phyloP scores from a whole-genome alignment of 1,284 basidiomycete species.

The Pascua sp. region DNA sequence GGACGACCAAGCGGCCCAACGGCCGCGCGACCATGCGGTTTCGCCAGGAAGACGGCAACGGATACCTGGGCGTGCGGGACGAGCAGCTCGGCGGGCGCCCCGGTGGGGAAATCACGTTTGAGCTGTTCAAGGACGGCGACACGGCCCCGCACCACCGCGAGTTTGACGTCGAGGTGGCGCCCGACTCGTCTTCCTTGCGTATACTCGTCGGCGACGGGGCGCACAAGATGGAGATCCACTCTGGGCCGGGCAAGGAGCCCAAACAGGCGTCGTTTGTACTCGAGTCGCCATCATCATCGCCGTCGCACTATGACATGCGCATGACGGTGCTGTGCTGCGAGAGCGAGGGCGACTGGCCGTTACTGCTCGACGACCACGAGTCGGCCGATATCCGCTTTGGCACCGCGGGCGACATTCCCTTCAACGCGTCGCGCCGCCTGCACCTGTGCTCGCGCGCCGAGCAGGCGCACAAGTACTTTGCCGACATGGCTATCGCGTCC shows the following conservation, averaged over 20 bases:
- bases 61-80: constrained; percentile 33
- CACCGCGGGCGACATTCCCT: constrained; percentile 41
- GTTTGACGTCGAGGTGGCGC: constrained; percentile 40
- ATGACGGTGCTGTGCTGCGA: constrained; percentile 47
- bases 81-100: constrained; percentile 1
- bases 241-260: constrained; percentile 8
- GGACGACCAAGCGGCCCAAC: constrained; percentile 4
- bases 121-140: constrained; percentile 23
- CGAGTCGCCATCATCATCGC: constrained; percentile 1
- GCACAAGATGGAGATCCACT: constrained; percentile 26
- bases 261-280: constrained; percentile 20
- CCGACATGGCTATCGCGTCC: constrained; percentile 8
- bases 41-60: constrained; percentile 37
- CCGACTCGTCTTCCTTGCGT: constrained; percentile 34
- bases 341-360: constrained; percentile 45
- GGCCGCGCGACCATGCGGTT: constrained; percentile 30
- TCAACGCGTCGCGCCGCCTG: constrained; percentile 39
- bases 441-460: constrained; percentile 40
- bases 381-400: constrained; percentile 45
- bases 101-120: constrained; percentile 25
- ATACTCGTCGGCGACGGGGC: constrained; percentile 28
- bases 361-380: constrained; percentile 47
- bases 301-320: constrained; percentile 35
- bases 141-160: constrained; percentile 10
- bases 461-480: constrained; percentile 26